Conservation (phyloP, 2,329 filamentous ascomycete genomes). For the Scedosporium apiospermum region DNA sequence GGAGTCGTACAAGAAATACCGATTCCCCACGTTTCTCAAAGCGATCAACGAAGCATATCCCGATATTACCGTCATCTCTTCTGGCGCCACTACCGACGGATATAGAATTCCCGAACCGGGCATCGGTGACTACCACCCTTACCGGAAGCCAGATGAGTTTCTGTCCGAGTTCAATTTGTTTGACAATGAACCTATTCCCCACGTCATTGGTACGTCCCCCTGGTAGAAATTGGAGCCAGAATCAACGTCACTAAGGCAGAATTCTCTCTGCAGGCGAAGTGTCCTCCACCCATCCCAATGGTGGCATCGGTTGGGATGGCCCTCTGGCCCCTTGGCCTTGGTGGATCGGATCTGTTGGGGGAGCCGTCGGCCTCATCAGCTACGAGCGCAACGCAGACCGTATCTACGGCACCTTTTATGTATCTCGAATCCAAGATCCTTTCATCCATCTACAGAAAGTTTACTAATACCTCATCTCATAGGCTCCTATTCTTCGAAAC, state of each 20-base stretch:
- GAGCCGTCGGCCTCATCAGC: conserved; percentile 56
- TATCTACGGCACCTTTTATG: conserved; percentile 42
- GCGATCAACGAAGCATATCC: conserved; percentile 48
- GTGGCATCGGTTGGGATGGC: conserved; percentile 36
- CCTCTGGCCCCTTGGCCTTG: conserved; percentile 38
- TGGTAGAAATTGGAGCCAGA: not conserved
- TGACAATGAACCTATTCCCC: conserved; percentile 32
- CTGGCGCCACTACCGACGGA: conserved; percentile 32
- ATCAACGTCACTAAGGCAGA: not conserved
- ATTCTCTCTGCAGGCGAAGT: conserved; percentile 31
- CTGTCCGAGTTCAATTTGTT: conserved; percentile 41
- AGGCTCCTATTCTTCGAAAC: conserved; percentile 37
- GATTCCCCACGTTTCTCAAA: conserved; percentile 49
- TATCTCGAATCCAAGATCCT: not conserved
- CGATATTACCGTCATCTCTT: conserved; percentile 46
- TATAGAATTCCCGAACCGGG: conserved; percentile 29
- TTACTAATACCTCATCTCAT: not conserved
- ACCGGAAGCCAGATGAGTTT: conserved; percentile 39
- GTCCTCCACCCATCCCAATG: conserved; percentile 41
- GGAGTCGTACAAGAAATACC: conserved; percentile 40
- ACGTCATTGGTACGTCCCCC: conserved; percentile 17
- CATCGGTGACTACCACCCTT: conserved; percentile 42
- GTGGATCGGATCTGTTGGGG: conserved; percentile 52
- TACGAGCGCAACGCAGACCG: conserved; percentile 56
- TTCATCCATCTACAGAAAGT: not conserved